Base-by-base conservation (phyloP, 2,329 filamentous ascomycete genomes). In the Fusarium praegraminearum region DNA sequence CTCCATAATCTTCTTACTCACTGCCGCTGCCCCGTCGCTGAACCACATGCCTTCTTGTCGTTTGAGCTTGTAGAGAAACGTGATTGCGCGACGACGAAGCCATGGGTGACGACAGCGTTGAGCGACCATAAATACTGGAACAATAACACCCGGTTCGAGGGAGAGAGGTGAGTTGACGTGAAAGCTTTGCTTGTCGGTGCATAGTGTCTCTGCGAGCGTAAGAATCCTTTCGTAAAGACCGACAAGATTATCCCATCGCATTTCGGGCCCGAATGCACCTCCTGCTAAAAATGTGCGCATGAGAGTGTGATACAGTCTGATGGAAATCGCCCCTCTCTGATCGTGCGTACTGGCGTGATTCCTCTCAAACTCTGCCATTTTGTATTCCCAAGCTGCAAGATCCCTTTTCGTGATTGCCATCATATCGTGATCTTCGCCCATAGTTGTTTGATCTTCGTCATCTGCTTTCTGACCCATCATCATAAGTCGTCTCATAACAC, bases 31-130 rank as follows among this genome's bases (percentile, higher is more conserved):
- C 3, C 70, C 75, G n/a, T 71, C 68, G 46, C 78, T 79, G 57
- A 72, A 70, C 78, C 77, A 79, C 60, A 76, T 69, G 4, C 77
- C 78, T 33, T 79, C 78, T 16, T 77, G 76, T 20, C 78, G 57
- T n/a, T 76, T 77, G 20, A 74, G 52, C 24, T 56, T 60, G 16
- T 57, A 44, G 8, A 80, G 49, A 5, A 79, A 64, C 6, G 51
- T 40, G 8, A 79, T 50, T 2, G 72, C 75, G 5, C 73, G 65
- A 16, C 76, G 68, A 3, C 78, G 72, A 1, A 78, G 46, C 28
- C 71, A 51, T 0, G 77, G 75, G 57, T 80, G 78, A 0, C 78
- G 74, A 20, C 78, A 80, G 4, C 77, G 72, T 7, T 73, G 70
- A 0, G 58, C 62, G 1, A 66, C 59, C 38, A 78, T 41, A 57